These are phyloP conservation scores for Neonectria sp. DNA, from an alignment of 2,329 filamentous ascomycete genomes.

Conservation along the genomic window DNA sequence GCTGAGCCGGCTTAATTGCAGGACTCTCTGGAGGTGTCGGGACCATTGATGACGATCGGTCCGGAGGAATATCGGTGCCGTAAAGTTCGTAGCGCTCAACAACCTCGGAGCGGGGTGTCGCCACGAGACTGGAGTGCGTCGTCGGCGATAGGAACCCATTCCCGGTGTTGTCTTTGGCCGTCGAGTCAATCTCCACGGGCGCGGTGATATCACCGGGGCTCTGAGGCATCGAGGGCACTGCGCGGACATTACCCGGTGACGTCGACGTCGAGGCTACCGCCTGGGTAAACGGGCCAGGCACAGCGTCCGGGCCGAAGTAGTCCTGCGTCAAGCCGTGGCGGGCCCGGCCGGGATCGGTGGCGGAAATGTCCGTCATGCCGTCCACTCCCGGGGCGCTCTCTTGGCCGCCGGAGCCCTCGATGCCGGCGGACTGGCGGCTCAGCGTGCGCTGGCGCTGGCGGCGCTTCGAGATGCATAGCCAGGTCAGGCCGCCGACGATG, in stretches of 20 bases:
- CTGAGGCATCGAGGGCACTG: conserved; percentile 61
- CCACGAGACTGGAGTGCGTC: conserved; percentile 38
- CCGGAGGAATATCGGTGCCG: conserved; percentile 51
- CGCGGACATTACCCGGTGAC: conserved; percentile 53
- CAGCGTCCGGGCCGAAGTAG: conserved; percentile 62
- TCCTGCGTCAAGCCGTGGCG: conserved; percentile 55
- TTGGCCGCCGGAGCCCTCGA: conserved; percentile 36
- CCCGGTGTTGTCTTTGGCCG: conserved; percentile 30
- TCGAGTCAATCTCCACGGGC: conserved; percentile 69
- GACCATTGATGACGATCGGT: conserved; percentile 42
- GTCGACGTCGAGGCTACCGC: conserved; percentile 47
- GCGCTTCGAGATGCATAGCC: conserved; percentile 62
- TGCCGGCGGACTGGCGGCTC: conserved; percentile 27
- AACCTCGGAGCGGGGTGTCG: conserved; percentile 45
- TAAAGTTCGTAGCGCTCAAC: conserved; percentile 61
- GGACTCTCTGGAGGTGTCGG: conserved; percentile 45
- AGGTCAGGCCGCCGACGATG: conserved; percentile 61
- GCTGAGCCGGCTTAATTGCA: conserved; percentile 22
- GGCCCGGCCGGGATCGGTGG: conserved; percentile 38
- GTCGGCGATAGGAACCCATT: conserved; percentile 38
- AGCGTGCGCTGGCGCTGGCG: conserved; percentile 49
- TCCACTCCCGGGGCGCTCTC: conserved; percentile 39
- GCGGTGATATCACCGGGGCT: conserved; percentile 64
- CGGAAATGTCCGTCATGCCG: conserved; percentile 54
- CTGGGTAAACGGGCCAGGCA: conserved; percentile 64